Evolutionary conservation across 768 basidiomycete species (phyloP).

Genomic region (Epithele typhae): DNA sequence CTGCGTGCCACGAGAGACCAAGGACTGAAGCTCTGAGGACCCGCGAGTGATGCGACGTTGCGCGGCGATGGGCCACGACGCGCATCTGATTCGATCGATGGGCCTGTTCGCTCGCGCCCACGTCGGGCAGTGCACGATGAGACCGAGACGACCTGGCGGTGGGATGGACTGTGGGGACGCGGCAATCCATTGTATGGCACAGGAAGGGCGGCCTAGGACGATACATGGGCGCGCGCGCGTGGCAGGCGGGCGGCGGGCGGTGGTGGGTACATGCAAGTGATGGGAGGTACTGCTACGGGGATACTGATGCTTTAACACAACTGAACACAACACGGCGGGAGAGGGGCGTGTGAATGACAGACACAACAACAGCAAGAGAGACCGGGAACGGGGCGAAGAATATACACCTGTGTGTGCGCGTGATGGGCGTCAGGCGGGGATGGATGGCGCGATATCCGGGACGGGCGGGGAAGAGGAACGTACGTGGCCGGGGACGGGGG

Average conservation of each 20-base stretch:
- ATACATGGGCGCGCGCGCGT: conserved; percentile 15
- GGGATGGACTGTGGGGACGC: conserved; percentile 13
- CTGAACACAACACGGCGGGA: conserved; percentile 14
- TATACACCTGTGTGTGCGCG: neutral
- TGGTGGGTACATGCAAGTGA: conserved; percentile 21
- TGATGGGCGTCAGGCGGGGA: no score
- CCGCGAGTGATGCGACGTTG: no score
- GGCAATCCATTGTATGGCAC: conserved; percentile 18
- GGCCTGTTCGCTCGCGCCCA: conserved; percentile 2
- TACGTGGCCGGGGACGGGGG: neutral
- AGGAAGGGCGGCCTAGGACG: conserved; percentile 1
- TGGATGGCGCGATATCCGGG: no score
- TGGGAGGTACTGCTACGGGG: conserved; percentile 20
- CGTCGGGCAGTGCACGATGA: no score
- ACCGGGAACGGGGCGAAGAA: conserved; percentile 13
- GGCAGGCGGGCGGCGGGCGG: conserved; percentile 6
- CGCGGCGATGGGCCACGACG: neutral
- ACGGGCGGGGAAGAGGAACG: neutral
- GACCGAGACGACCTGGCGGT: no score
- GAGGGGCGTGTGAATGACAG: conserved; percentile 14
- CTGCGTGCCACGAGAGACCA: neutral
- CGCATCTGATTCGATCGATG: neutral
- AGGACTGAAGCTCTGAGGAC: no score
- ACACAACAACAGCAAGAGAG: conserved; percentile 20
- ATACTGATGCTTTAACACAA: conserved; percentile 16